Evolutionary conservation across 2,329 filamentous ascomycete species (phyloP).

Genomic region (Dactylonectria macrodidyma): DNA sequence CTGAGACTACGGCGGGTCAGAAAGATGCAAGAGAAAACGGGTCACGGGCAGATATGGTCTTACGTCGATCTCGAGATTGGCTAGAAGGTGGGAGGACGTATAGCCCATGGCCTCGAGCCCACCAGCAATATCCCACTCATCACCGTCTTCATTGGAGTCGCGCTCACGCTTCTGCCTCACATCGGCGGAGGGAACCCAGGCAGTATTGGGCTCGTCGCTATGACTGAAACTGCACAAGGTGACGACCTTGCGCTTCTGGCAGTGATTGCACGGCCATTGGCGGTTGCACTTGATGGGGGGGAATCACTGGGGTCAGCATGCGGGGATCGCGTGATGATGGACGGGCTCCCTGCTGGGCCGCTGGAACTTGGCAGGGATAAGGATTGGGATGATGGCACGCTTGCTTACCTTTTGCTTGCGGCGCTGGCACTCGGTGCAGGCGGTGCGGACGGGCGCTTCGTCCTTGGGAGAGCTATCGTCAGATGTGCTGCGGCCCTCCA

Average conservation of each 20-base stretch:
- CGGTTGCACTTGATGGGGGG: constrained; percentile 52
- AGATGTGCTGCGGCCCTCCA: constrained; percentile 18
- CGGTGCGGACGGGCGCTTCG: constrained; percentile 46
- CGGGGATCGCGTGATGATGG: not conserved
- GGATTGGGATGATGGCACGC: not conserved
- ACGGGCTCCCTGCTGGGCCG: too few species aligned
- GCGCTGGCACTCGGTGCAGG: constrained; percentile 61
- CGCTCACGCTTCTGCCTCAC: constrained; percentile 47
- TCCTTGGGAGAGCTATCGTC: constrained; percentile 32
- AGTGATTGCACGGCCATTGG: constrained; percentile 58
- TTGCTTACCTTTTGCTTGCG: constrained; percentile 56
- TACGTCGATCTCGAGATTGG: constrained; percentile 48
- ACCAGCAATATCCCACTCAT: constrained; percentile 13
- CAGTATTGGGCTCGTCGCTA: constrained; percentile 37
- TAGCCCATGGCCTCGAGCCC: constrained; percentile 55
- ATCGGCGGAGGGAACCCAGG: constrained; percentile 35
- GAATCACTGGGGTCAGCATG: not conserved
- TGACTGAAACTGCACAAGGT: constrained; percentile 54
- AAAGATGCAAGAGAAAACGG: not conserved
- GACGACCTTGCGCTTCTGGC: constrained; percentile 57
- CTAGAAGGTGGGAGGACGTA: constrained; percentile 51
- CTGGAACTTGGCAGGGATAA: constrained; percentile 3
- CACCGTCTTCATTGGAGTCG: constrained; percentile 37
- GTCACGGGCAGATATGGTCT: constrained; percentile 7
- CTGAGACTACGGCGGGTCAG: constrained; percentile 23